phyloP scores from a whole-genome alignment of 129 eudicot species.

The Helianthus annuus region DNA sequence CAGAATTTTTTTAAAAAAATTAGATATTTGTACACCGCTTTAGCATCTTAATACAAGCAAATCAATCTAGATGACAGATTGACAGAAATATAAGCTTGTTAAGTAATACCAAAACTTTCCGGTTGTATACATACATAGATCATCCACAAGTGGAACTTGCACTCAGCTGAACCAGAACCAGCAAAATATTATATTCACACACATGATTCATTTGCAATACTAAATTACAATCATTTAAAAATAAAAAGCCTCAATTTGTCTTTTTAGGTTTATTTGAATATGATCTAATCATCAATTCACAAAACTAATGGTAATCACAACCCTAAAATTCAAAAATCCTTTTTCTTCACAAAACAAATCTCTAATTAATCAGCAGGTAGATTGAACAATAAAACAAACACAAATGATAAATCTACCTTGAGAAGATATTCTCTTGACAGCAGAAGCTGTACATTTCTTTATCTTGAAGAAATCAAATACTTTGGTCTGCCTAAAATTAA shows the following conservation, averaged over 20 bases:
- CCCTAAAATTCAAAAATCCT: background rate
- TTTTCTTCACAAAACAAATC: background rate
- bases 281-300: conserved; percentile 7
- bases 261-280: background rate
- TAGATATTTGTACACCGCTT: too few species aligned
- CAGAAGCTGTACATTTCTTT: conserved; percentile 52
- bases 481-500: conserved; percentile 48
- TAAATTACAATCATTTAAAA: background rate
- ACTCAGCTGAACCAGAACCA: background rate
- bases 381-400: background rate
- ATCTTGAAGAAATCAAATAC: conserved; percentile 79
- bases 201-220: conserved; percentile 2
- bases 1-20: too few species aligned
- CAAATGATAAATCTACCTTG: conserved; percentile 11
- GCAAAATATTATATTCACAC: conserved; percentile 14
- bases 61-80: background rate
- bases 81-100: background rate
- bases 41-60: background rate
- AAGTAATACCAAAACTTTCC: background rate
- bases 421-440: conserved; percentile 43
- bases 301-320: conserved; percentile 1
- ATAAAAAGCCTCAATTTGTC: background rate
- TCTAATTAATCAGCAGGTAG: background rate
- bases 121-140: background rate
- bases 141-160: background rate